Evolutionary conservation across 192 early-diverging fungal species (phyloP).

Genomic region (Obelidium mucronatum): DNA sequence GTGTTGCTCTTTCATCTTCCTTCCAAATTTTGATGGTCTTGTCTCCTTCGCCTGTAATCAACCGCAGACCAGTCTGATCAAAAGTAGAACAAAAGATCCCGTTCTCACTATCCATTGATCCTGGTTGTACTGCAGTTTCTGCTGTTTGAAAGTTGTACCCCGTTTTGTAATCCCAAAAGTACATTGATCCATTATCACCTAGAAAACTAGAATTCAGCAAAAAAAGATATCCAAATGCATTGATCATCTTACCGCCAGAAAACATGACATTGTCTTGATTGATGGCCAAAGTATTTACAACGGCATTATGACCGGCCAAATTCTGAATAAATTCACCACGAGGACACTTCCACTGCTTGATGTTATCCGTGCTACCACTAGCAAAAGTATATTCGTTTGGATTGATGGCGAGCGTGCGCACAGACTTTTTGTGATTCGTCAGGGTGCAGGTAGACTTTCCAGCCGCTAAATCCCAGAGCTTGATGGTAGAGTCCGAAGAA

Average conservation of each 20-base stretch:
- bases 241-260: conserved; percentile 88
- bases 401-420: conserved; percentile 90
- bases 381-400: conserved; percentile 95
- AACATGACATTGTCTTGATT: conserved; percentile 95
- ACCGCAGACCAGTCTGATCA: conserved; percentile 91
- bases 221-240: background rate
- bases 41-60: conserved; percentile 98
- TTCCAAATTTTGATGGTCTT: conserved; percentile 99
- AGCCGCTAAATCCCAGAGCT: conserved; percentile 96
- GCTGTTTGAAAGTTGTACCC: conserved; percentile 94
- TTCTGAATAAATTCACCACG: conserved; percentile 95
- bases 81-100: conserved; percentile 96
- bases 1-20: conserved; percentile 80
- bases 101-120: conserved; percentile 93
- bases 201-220: background rate
- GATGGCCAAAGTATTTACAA: conserved; percentile 88
- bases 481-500: conserved; percentile 92
- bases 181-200: conserved; percentile 95
- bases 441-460: conserved; percentile 93
- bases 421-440: conserved; percentile 98
- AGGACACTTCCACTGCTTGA: conserved; percentile 98
- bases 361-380: conserved; percentile 82
- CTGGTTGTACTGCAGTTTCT: conserved; percentile 90
- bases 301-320: conserved; percentile 83
- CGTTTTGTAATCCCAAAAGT: conserved; percentile 97